phyloP scores from a whole-genome alignment of 495 filamentous ascomycete species.

The Elaphomyces granulatus region DNA sequence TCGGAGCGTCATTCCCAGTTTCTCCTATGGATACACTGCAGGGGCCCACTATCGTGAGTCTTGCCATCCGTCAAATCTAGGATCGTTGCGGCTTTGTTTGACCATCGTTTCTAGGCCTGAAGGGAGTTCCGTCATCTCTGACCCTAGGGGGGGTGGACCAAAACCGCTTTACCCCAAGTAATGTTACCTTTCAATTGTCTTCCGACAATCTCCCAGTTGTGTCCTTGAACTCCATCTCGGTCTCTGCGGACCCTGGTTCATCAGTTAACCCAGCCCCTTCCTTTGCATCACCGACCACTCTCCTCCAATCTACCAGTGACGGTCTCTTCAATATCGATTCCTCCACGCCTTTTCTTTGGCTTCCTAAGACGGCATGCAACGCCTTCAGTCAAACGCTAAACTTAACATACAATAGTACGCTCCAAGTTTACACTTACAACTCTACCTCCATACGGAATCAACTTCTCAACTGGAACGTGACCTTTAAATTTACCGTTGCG shows the following conservation, averaged over 20 bases:
- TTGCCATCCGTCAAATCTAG: slow-evolving; percentile 7
- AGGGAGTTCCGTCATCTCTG: slow-evolving; percentile 39
- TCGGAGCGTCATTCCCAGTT: slow-evolving; percentile 39
- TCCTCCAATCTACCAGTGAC: background rate
- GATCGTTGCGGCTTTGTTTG: background rate
- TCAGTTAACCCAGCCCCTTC: background rate
- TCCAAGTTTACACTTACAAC: slow-evolving; percentile 20
- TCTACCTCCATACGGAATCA: slow-evolving; percentile 12
- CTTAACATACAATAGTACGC: slow-evolving; percentile 40
- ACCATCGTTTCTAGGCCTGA: slow-evolving; percentile 22
- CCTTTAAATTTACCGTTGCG: slow-evolving; percentile 44
- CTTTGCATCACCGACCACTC: background rate
- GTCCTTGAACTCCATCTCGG: slow-evolving; percentile 39
- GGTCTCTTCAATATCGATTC: slow-evolving; percentile 41
- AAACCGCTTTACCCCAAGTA: slow-evolving; percentile 40
- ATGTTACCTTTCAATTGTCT: slow-evolving; percentile 39
- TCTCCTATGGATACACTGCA: slow-evolving; percentile 54
- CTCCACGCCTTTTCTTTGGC: slow-evolving; percentile 53
- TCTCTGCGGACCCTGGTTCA: slow-evolving; percentile 24
- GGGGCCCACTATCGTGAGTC: slow-evolving; percentile 46
- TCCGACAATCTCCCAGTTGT: slow-evolving; percentile 33
- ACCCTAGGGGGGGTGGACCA: slow-evolving; percentile 51
- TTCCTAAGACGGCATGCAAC: slow-evolving; percentile 45
- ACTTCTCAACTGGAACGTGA: slow-evolving; percentile 22
- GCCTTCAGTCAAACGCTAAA: slow-evolving; percentile 45